phyloP scores from a whole-genome alignment of 306 rosid genomes.

The Quercus rubra region DNA sequence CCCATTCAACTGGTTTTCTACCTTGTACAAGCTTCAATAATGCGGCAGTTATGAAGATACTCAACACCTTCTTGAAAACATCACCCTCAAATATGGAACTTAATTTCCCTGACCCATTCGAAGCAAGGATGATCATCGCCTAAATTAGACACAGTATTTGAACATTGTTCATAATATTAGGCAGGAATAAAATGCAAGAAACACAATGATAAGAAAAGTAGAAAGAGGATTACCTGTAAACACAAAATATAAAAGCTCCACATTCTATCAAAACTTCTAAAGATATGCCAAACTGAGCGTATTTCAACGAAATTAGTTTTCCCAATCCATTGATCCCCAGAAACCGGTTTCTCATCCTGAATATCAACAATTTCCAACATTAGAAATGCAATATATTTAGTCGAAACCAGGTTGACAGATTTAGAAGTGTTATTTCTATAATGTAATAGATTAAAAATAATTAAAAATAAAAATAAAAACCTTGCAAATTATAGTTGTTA shows the following conservation, averaged over 20 bases:
- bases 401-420: not conserved
- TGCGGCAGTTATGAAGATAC: slow-evolving; percentile 95
- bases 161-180: slow-evolving; percentile 21
- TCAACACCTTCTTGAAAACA: slow-evolving; percentile 84
- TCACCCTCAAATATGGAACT: slow-evolving; percentile 59
- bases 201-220: slow-evolving; percentile 9
- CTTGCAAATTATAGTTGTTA: not conserved
- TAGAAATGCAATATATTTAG: slow-evolving; percentile 9
- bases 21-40: slow-evolving; percentile 93
- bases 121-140: slow-evolving; percentile 95
- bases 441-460: not conserved
- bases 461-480: too few relatives aligned
- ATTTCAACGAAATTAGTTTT: slow-evolving; percentile 88
- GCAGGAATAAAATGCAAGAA: slow-evolving; percentile 15
- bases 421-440: not conserved
- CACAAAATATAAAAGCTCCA: slow-evolving; percentile 87
- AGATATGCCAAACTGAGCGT: slow-evolving; percentile 87
- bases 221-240: slow-evolving; percentile 66
- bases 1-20: slow-evolving; percentile 33
- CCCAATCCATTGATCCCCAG: slow-evolving; percentile 58
- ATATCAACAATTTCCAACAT: slow-evolving; percentile 14
- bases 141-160: slow-evolving; percentile 33
- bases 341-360: slow-evolving; percentile 52
- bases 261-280: slow-evolving; percentile 96
- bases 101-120: slow-evolving; percentile 68